A percentile compares a stretch with the other conserved stretches of the same genome.
Evolutionary conservation across 2,329 filamentous ascomycete species (phyloP).

Genomic region (Calonectria pauciramosa): DNA sequence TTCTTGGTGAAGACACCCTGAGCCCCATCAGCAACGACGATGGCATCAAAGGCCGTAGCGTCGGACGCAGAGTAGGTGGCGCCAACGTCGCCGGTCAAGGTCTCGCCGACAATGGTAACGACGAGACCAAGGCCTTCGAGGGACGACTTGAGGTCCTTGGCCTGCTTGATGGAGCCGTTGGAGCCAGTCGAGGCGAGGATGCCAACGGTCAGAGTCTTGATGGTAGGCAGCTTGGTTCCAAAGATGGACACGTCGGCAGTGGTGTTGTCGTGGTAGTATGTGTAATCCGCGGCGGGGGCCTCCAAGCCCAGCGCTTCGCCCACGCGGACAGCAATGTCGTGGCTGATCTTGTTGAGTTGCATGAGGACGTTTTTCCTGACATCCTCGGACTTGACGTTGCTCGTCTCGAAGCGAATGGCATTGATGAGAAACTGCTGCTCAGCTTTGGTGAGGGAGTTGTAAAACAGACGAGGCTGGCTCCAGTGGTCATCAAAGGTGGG

Average conservation of each 20-base stretch:
- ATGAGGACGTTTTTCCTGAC: slow-evolving; percentile 76
- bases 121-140: slow-evolving; percentile 67
- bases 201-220: slow-evolving; percentile 75
- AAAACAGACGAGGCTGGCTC: slow-evolving; percentile 80
- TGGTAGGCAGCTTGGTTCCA: slow-evolving; percentile 67
- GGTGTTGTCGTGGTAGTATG: slow-evolving; percentile 78
- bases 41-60: slow-evolving; percentile 72
- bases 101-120: slow-evolving; percentile 73
- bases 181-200: slow-evolving; percentile 66
- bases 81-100: slow-evolving; percentile 65
- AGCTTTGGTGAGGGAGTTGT: slow-evolving; percentile 75
- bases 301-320: slow-evolving; percentile 71
- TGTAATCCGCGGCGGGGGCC: slow-evolving; percentile 70
- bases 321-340: slow-evolving; percentile 77
- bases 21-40: slow-evolving; percentile 71
- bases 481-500: slow-evolving; percentile 79
- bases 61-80: slow-evolving; percentile 76
- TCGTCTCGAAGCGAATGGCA: slow-evolving; percentile 79
- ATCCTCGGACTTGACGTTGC: slow-evolving; percentile 67
- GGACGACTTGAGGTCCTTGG: slow-evolving; percentile 61
- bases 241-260: slow-evolving; percentile 74
- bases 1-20: slow-evolving; percentile 64
- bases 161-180: slow-evolving; percentile 61
- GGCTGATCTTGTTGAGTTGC: slow-evolving; percentile 77
- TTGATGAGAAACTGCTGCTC: slow-evolving; percentile 82